Evolutionary conservation across 2,329 filamentous ascomycete genomes (phyloP).

Genomic region (Iodosphaeria phyllophila): DNA sequence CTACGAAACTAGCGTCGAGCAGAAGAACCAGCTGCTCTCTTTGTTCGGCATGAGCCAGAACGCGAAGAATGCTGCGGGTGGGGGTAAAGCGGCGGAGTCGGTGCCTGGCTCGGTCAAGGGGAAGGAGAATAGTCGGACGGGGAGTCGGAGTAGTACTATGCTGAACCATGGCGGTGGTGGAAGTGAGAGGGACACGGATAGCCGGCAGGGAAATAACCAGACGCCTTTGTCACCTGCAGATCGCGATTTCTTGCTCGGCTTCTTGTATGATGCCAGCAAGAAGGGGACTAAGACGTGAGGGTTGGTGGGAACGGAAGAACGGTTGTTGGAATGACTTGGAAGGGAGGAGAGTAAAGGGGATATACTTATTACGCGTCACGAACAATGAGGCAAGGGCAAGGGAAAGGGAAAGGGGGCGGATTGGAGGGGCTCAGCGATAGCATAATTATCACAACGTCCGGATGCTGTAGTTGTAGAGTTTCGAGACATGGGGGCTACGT

Average conservation of each 20-base stretch:
- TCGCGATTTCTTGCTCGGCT: conserved; percentile 58
- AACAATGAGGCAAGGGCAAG: too few relatives aligned
- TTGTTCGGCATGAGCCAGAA: conserved; percentile 33
- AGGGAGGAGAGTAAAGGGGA: too few relatives aligned
- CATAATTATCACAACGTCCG: too few relatives aligned
- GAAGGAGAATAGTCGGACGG: conserved; percentile 18
- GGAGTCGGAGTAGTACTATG: conserved; percentile 26
- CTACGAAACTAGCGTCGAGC: conserved; percentile 19
- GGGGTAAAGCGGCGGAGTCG: conserved; percentile 12
- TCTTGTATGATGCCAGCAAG: conserved; percentile 39
- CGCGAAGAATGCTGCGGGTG: conserved; percentile 4
- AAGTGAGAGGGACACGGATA: conserved; percentile 14
- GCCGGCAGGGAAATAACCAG: conserved; percentile 19
- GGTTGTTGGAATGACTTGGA: too few relatives aligned
- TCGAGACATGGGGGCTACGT: too few relatives aligned
- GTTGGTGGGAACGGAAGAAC: too few relatives aligned
- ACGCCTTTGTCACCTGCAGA: conserved; percentile 48
- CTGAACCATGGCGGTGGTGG: too few relatives aligned
- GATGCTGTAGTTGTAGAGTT: too few relatives aligned
- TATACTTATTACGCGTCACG: too few relatives aligned
- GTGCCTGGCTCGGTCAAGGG: conserved; percentile 6
- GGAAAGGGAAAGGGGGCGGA: too few relatives aligned
- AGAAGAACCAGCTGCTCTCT: conserved; percentile 32
- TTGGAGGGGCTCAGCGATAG: too few relatives aligned
- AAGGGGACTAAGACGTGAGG: too few relatives aligned